phyloP scores from a whole-genome alignment of 805 yeast species.

The Wickerhamomyces bisporus region DNA sequence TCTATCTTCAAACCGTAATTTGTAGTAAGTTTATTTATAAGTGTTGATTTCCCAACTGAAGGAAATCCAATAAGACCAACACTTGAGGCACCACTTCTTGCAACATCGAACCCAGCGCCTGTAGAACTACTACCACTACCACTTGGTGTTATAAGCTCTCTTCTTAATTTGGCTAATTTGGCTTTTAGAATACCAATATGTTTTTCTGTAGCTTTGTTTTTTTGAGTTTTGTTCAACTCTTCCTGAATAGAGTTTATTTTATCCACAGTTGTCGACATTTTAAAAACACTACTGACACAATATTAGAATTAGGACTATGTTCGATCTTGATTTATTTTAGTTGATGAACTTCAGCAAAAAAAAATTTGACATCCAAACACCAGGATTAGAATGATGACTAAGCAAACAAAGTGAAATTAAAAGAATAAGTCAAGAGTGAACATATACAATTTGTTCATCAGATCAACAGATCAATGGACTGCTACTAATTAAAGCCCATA shows the following conservation, averaged over 20 bases:
- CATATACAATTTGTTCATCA: too few relatives aligned
- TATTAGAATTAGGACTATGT: too few relatives aligned
- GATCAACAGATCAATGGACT: too few relatives aligned
- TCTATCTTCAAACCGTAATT: slow-evolving; percentile 43
- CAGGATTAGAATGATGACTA: too few relatives aligned
- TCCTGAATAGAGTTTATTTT: slow-evolving; percentile 68
- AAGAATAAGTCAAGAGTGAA: too few relatives aligned
- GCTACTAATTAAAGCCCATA: too few relatives aligned
- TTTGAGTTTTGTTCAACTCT: slow-evolving; percentile 97
- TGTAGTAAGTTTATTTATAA: slow-evolving; percentile 85
- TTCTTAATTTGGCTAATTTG: slow-evolving; percentile 87
- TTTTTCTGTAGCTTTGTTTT: slow-evolving; percentile 95
- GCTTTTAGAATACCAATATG: slow-evolving; percentile 98
- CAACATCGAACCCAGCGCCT: slow-evolving; percentile 95
- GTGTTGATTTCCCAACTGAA: slow-evolving; percentile 81
- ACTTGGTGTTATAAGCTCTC: slow-evolving; percentile 76
- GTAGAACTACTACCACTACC: slow-evolving; percentile 85
- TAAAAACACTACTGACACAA: slow-evolving; percentile 3
- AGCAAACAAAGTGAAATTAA: too few relatives aligned
- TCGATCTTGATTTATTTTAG: too few relatives aligned
- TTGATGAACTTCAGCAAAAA: background rate
- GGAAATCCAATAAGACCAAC: slow-evolving; percentile 99
- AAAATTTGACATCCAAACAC: slow-evolving; percentile 1
- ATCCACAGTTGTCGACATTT: slow-evolving; percentile 24
- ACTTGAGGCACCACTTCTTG: slow-evolving; percentile 97